Evolutionary conservation across 257 asterid species (phyloP), one percentile per base, ranked within the genome.

Genomic region (Salvia rosmarinus): DNA sequence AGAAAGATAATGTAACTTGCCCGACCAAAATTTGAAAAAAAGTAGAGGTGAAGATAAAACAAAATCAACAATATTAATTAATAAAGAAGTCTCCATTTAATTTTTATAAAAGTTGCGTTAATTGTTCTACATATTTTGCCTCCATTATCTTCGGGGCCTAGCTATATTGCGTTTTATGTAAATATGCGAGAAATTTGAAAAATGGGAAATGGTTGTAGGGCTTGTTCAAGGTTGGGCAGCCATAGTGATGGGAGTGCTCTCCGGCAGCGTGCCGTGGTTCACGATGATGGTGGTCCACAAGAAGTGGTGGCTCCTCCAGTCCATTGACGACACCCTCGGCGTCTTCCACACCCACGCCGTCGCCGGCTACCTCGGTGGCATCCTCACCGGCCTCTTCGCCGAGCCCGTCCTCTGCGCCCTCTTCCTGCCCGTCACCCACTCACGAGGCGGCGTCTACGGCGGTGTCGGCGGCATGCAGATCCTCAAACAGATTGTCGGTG

Each of bases 211-310:
- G n/a, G n/a, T 19, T 13, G 3, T 76, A 87, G 95, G 96, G 19
- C 74, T 90, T n/a, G 93, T 90, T 14, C 88, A 86, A 11, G 64
- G 91, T 21, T 88, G 95, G 95, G 93, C 96, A 0, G 96, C 93
- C 34, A 17, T 85, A 3, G 55, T 90, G 0, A 90, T 88, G 97
- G 97, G 95, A 3, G 68, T 79, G 10, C 63, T 82, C 19, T 85
- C 97, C 21, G 97, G 97, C 56, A 75, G 83, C 17, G 35, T 88
- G 5, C 96, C 95, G 4, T 90, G 96, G 94, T 84, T 54, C 86
- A 90, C 97, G 2, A 90, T 88, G 95, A 90, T 90, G 95, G 87
- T 86, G 20, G n/a, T 90, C 9, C 91, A 85, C 91, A 85, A 82
- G 77, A 90, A 83, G 79, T 83, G n/a, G n/a, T 80, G 1, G 66